Evolutionary conservation across 306 rosid species (phyloP), one percentile per base, ranked within the genome.

Genomic region (Luffa acutangula): DNA sequence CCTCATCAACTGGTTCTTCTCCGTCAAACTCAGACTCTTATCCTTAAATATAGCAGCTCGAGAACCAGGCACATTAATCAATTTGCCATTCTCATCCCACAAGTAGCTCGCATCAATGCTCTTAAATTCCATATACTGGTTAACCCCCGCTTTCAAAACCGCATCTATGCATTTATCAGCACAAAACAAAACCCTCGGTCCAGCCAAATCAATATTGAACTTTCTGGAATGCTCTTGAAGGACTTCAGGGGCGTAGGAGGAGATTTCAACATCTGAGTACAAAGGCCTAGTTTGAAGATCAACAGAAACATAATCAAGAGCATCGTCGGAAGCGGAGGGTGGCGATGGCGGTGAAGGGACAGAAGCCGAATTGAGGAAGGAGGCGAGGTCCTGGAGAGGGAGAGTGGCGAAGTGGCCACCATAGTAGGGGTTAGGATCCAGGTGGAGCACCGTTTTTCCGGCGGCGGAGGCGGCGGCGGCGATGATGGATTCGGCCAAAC

Each of bases 21-120:
- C 99, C 73, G 78, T 86, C 79, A 89, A 86, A 5, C 89, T 85
- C 71, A 95, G 82, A 33, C 87, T 91, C 83, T 85, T 90, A 67
- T 93, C 97, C 85, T 88, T 93, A 73, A 95, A 95, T 79, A 93
- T 93, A 3, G 99, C 93, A 0, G 94, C 89, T 8, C 97, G 90
- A n/a, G 97, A 95, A 82, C 90, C 99, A 0, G 94, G 96, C 69
- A 91, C 97, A 39, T 57, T 85, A 74, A 76, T 83, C 81, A 95
- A 84, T 83, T 85, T 88, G 17, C 84, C 91, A 58, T 36, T 84
- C 56, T 84, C 83, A 17, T 90, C 87, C 66, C 88, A 90, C 36
- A 89, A 73, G 74, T 87, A 85, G 86, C 88, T 90, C 64, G 81
- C 90, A 52, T 91, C 96, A 48, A 95, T 81, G 66, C 96, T 85